Evolutionary conservation across 2,329 filamentous ascomycete genomes (phyloP).

Genomic region (Mariannaea elegans): DNA sequence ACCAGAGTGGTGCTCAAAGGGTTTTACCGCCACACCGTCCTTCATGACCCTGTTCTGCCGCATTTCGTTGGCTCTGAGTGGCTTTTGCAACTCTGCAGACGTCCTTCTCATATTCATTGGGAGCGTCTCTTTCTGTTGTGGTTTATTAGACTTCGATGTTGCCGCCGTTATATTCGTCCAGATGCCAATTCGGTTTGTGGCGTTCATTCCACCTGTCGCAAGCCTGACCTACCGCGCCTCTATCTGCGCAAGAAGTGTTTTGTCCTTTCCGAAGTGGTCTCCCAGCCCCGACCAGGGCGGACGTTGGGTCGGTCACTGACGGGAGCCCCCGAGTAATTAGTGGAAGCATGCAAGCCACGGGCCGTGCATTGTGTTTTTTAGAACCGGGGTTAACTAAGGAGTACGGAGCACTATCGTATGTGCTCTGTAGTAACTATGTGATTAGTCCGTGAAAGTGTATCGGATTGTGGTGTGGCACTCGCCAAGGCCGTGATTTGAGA

Average conservation of each 20-base stretch:
- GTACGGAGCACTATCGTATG: neutral
- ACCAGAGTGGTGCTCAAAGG: constrained; percentile 1
- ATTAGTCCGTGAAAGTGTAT: constrained; percentile 18
- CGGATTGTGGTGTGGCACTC: constrained; percentile 39
- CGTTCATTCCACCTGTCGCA: constrained; percentile 11
- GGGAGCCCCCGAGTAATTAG: neutral
- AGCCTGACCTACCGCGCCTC: constrained; percentile 20
- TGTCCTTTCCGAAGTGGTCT: constrained; percentile 34
- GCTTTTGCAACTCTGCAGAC: constrained; percentile 1
- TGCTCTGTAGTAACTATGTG: too few relatives aligned
- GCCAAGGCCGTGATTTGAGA: constrained; percentile 1
- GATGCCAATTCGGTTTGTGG: constrained; percentile 8
- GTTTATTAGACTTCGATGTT: constrained; percentile 4
- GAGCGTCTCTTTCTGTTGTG: constrained; percentile 25
- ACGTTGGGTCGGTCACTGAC: constrained; percentile 22
- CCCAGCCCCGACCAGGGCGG: constrained; percentile 25
- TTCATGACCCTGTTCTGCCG: neutral
- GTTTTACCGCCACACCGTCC: constrained; percentile 15
- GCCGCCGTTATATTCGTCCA: constrained; percentile 14
- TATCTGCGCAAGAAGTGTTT: constrained; percentile 23
- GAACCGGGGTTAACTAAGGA: constrained; percentile 26
- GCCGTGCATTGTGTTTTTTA: constrained; percentile 35
- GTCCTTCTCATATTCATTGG: constrained; percentile 22
- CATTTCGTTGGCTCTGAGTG: constrained; percentile 13
- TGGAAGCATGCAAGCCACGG: constrained; percentile 31